Evolutionary conservation across 176 grass and related monocot species (phyloP), one percentile per base, ranked within the genome.

Genomic region (Canna indica): DNA sequence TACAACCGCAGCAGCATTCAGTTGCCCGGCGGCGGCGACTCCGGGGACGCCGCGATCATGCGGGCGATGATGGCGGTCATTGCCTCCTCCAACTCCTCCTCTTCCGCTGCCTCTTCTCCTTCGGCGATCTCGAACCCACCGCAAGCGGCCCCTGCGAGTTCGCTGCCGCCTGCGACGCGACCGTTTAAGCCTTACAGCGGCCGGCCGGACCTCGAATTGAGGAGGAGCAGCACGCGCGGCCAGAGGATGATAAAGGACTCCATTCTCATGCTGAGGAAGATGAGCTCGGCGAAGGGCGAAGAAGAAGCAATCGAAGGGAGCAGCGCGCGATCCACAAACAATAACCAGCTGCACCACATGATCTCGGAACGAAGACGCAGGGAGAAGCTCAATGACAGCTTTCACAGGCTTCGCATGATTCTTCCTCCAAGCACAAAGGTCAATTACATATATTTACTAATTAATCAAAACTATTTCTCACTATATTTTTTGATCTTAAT

Each of bases 331-430:
- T 45, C 31, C 0, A 53, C 76, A 8, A 75, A 48, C 65, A 84
- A 74, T 69, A 87, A 75, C 74, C 88, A 91, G 50, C 64, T 82
- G 54, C 79, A 90, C 71, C 94, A 99, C 78, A 78, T 93, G 80
- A 93, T 99, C 62, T 99, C 94, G 1, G 94, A 99, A 72, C 87
- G 94, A 54, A 81, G 79, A 80, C 84, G 94, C 41, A 62, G 94
- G 24, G 94, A 88, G 78, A 99, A 93, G 76, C 84, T 99, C 58
- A 99, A 93, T 48, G 78, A 65, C 39, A 99, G 86, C 77, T 88
- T 99, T 72, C 80, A 82, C 14, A 59, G 57, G 3, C 89, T 99
- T 9, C 80, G 82, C 47, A 82, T 80, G 60, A 86, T 90, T 26
- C 89, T 99, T 29, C 89, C 94, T 0, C 84, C 81, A 3, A 83